These are phyloP conservation scores for Lactuca sativa DNA, from an alignment of 129 eudicot species.

Conservation along the genomic window DNA sequence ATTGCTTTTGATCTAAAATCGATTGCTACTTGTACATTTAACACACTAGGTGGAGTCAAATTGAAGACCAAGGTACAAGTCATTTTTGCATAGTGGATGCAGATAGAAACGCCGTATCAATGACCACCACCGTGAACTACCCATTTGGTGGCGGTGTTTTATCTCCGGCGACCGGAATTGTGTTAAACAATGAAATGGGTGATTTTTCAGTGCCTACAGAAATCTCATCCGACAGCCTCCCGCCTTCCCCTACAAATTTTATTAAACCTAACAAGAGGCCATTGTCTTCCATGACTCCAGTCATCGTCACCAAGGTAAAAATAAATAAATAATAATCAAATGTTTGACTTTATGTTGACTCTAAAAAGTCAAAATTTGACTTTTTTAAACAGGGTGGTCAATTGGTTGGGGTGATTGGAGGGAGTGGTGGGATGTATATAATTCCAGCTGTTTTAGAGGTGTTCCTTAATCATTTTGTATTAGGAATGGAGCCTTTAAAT, in stretches of 20 bases:
- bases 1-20: background rate
- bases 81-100: conserved; percentile 90
- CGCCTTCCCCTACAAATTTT: conserved; percentile 84
- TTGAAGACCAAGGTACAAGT: conserved; percentile 83
- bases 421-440: conserved; percentile 90
- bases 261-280: conserved; percentile 86
- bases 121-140: conserved; percentile 85
- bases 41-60: conserved; percentile 68
- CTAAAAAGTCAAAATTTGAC: background rate
- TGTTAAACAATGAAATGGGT: conserved; percentile 75
- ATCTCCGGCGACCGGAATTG: conserved; percentile 80
- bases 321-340: too few species aligned
- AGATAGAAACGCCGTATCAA: conserved; percentile 79
- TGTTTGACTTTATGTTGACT: conserved; percentile 16
- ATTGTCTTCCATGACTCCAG: conserved; percentile 85
- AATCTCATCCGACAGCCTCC: conserved; percentile 56
- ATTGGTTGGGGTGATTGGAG: conserved; percentile 90
- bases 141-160: conserved; percentile 74
- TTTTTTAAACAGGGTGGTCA: conserved; percentile 59
- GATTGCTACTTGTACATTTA: background rate
- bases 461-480: conserved; percentile 82
- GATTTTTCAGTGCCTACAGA: conserved; percentile 80
- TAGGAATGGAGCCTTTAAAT: conserved; percentile 79
- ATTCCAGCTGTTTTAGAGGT: conserved; percentile 85
- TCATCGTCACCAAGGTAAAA: conserved; percentile 73